Percentiles rank a stretch among this genome's conserved stretches.
Evolutionary conservation across 257 asterid species (phyloP).

Genomic region (Plantago major): DNA sequence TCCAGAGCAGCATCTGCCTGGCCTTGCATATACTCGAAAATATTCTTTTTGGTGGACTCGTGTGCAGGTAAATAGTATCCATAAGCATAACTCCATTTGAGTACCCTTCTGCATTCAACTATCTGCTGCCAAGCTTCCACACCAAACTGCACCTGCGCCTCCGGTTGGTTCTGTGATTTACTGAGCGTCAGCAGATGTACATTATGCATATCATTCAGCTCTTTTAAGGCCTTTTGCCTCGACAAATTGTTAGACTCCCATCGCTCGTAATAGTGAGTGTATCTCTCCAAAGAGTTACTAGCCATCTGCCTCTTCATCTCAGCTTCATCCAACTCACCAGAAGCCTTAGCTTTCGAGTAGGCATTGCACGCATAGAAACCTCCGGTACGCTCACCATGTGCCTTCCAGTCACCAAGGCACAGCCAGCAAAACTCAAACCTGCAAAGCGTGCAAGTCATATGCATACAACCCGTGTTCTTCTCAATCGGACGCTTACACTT

Average conservation of each 20-base stretch:
- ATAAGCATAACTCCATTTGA: slow-evolving; percentile 92
- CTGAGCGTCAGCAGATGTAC: background rate
- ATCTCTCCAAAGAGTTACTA: background rate
- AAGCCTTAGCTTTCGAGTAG: slow-evolving; percentile 84
- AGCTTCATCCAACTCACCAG: slow-evolving; percentile 32
- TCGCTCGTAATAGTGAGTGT: background rate
- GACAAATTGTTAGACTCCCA: background rate
- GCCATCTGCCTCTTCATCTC: slow-evolving; percentile 26
- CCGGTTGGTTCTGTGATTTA: background rate
- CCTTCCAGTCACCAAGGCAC: slow-evolving; percentile 91
- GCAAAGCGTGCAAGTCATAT: slow-evolving; percentile 90
- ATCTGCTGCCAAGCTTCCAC: slow-evolving; percentile 37
- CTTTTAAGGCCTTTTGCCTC: background rate
- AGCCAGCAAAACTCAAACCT: slow-evolving; percentile 81
- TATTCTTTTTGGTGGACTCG: slow-evolving; percentile 33
- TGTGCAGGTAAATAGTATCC: slow-evolving; percentile 70
- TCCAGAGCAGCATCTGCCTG: slow-evolving; percentile 38
- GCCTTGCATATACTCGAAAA: slow-evolving; percentile 42
- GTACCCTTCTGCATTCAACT: slow-evolving; percentile 91
- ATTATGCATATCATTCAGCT: background rate
- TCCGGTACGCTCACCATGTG: slow-evolving; percentile 89
- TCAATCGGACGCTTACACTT: slow-evolving; percentile 96
- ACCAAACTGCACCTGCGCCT: slow-evolving; percentile 12
- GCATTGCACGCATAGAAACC: slow-evolving; percentile 77
- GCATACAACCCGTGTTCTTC: slow-evolving; percentile 98